Percentiles rank a stretch among this genome's conserved stretches.
phyloP scores from a whole-genome alignment of 2,329 filamentous ascomycete species.

The Fusarium sterilihyphosum region DNA sequence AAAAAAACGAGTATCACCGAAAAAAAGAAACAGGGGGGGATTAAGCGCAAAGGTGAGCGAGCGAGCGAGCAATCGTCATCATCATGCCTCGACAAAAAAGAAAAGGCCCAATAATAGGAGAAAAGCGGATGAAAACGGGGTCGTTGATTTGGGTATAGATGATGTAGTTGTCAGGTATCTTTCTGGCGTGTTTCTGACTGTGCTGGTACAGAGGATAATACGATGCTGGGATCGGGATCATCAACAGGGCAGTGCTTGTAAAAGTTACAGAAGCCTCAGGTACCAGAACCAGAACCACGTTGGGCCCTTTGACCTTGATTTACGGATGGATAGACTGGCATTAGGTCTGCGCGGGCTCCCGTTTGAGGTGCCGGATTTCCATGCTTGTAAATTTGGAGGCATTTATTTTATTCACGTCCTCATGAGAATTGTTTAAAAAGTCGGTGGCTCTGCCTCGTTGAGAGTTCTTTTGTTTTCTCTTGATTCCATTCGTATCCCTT shows the following conservation, averaged over 20 bases:
- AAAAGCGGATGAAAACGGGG: conserved; percentile 21
- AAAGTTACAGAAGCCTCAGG: conserved; percentile 18
- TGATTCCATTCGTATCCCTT: not conserved
- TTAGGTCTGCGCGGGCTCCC: conserved; percentile 3
- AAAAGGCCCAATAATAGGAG: not conserved
- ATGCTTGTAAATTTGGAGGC: conserved; percentile 18
- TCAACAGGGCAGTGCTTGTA: conserved; percentile 16
- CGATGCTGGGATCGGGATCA: conserved; percentile 1
- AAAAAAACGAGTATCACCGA: conserved; percentile 26
- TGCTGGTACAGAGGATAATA: conserved; percentile 24
- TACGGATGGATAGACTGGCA: not conserved
- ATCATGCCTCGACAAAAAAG: not conserved
- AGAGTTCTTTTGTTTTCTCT: not conserved
- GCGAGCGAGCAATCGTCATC: conserved; percentile 1
- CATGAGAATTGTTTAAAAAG: conserved; percentile 30
- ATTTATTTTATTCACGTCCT: conserved; percentile 21
- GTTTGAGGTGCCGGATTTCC: conserved; percentile 22
- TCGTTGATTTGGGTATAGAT: not conserved
- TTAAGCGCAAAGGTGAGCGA: not conserved
- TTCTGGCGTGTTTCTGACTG: not conserved
- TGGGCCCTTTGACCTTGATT: not conserved
- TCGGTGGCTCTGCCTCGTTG: conserved; percentile 24
- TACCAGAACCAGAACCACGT: not conserved
- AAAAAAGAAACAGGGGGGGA: conserved; percentile 9
- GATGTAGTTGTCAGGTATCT: conserved; percentile 28